Percentiles rank a stretch among this genome's conserved stretches.
phyloP scores from a whole-genome alignment of 371 early-diverging fungal species.

The Mortierella sp. region DNA sequence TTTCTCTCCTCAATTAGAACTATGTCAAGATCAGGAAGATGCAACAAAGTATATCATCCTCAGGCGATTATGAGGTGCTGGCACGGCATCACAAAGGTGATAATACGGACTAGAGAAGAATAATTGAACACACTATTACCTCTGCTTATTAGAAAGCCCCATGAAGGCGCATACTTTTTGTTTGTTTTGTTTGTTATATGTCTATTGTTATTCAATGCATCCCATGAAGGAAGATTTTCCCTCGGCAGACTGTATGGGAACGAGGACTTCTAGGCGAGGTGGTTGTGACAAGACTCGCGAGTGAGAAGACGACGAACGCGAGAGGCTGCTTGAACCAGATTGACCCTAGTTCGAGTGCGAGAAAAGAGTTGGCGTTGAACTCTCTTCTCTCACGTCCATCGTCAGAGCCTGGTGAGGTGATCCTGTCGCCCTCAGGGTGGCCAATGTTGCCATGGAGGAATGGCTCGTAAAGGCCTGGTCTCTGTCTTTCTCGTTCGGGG shows the following conservation, averaged over 20 bases:
- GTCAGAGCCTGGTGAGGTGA: not conserved
- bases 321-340: not conserved
- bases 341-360: not conserved
- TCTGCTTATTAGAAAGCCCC: not conserved
- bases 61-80: constrained; percentile 38
- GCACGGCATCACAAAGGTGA: constrained; percentile 47
- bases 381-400: not conserved
- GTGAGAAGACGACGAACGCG: not conserved
- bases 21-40: constrained; percentile 63
- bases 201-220: not conserved
- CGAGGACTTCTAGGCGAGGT: constrained; percentile 13
- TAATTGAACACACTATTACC: no score
- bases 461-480: not conserved
- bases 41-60: constrained; percentile 28
- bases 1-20: constrained; percentile 57
- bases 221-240: not conserved
- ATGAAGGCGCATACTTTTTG: not conserved
- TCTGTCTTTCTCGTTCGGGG: not conserved
- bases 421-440: not conserved
- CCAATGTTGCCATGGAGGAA: not conserved
- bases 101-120: constrained; percentile 38
- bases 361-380: not conserved
- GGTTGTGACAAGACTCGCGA: not conserved
- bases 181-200: not conserved
- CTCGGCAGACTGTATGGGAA: constrained; percentile 11